Conservation (phyloP, 208 protist species). For the Crithidia fasciculata region DNA sequence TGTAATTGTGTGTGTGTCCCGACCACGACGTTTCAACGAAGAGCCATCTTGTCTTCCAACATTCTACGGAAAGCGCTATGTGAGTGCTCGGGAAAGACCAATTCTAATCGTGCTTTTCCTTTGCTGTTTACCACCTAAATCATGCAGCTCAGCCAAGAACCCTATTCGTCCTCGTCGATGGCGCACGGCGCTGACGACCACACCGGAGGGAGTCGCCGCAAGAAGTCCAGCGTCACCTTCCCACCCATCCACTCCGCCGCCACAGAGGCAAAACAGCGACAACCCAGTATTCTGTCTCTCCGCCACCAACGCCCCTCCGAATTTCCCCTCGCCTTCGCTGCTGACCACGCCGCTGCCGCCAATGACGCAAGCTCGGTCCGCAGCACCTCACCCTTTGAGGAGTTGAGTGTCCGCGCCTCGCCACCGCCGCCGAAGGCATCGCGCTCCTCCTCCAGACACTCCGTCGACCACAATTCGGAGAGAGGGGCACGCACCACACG, state of each 20-base stretch:
- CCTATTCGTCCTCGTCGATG: not conserved
- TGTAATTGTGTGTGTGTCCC: not conserved
- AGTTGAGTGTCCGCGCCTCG: not conserved
- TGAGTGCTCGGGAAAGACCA: too few relatives aligned
- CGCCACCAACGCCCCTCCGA: not conserved
- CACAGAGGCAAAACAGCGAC: not conserved
- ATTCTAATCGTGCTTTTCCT: too few relatives aligned
- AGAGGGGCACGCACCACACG: not conserved
- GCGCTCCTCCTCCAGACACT: not conserved
- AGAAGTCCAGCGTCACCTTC: slow-evolving; percentile 7
- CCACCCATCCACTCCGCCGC: slow-evolving; percentile 3
- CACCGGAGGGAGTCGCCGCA: not conserved
- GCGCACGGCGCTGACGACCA: not conserved
- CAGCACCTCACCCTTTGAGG: not conserved
- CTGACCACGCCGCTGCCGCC: not conserved
- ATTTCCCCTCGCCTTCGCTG: not conserved
- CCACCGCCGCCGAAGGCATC: too few relatives aligned
- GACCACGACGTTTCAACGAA: not conserved
- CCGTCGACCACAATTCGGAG: not conserved
- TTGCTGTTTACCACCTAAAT: not conserved
- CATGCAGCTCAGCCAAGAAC: not conserved
- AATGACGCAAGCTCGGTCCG: not conserved
- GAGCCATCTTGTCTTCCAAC: too few relatives aligned
- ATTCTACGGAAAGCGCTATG: too few relatives aligned
- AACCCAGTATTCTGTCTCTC: not conserved